A percentile compares a stretch with the other conserved stretches of the same genome.
Conservation (phyloP, 2,329 filamentous ascomycete genomes). For the Aurifilum marmelostoma region DNA sequence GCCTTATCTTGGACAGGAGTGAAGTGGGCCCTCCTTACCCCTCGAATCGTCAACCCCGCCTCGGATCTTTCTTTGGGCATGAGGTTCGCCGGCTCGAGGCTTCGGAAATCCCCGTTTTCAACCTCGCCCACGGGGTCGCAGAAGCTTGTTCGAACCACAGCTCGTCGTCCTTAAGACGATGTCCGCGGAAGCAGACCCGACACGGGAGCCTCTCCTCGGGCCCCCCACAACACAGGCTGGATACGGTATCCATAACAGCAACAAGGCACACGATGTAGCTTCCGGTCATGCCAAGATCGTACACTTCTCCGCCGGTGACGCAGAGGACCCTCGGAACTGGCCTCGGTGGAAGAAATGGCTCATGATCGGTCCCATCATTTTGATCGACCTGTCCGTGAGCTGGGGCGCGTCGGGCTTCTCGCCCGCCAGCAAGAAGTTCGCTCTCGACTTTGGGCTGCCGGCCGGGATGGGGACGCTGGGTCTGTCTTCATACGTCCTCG, state of each 20-base stretch:
- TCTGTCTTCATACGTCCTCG: conserved; percentile 50
- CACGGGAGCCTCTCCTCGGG: conserved; percentile 17
- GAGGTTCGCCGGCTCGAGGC: neutral
- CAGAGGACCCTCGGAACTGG: conserved; percentile 40
- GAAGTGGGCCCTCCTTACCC: neutral
- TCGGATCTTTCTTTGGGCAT: neutral
- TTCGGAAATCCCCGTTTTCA: too few relatives aligned
- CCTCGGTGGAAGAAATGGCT: conserved; percentile 40
- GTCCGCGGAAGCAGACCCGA: neutral
- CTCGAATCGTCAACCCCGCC: neutral
- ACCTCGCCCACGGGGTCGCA: neutral
- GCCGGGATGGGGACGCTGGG: conserved; percentile 47
- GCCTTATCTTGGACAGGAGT: neutral
- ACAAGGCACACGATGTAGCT: neutral
- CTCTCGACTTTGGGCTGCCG: conserved; percentile 44
- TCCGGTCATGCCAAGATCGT: conserved; percentile 15
- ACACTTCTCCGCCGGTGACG: conserved; percentile 31
- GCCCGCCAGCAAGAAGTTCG: conserved; percentile 46
- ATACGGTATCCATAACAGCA: conserved; percentile 7
- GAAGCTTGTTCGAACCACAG: neutral
- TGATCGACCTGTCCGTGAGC: conserved; percentile 40
- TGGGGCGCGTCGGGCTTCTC: conserved; percentile 54
- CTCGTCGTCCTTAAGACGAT: neutral
- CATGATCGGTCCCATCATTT: conserved; percentile 37
- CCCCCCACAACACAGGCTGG: neutral